Base-by-base conservation (phyloP, 345 rosid genomes). In the Stellera chamaejasme region DNA sequence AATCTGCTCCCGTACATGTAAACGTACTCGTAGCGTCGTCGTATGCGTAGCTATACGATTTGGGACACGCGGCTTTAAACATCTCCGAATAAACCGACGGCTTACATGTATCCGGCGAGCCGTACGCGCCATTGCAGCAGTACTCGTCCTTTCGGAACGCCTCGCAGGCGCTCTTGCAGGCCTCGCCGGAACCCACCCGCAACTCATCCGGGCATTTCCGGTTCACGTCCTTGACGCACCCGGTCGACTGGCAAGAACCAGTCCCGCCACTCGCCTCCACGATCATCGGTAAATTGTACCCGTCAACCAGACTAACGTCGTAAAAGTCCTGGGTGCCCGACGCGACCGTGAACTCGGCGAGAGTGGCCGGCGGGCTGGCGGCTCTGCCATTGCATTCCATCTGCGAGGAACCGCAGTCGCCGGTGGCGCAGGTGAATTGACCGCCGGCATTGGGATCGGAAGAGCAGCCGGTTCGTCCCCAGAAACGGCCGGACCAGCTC, bases 1-100 rank as follows among this genome's bases (percentile, higher is more conserved):
- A 87, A 61, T 79, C 82, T 12, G 81, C 79, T 43, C 72, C 76
- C 12, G 75, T 69, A 61, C 95, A 87, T 8, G 95, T 87, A 61
- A 83, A 87, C 54, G 95, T 87, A 45, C 95, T 83, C 0, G 91
- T 65, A 1, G 81, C 72, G 10, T 87, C 95, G 44, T 87, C 95
- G 4, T 81, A 87, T 8, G 91, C 91, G 46, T 83, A 87, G 75
- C 95, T 87, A 64, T 87, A 87, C 5, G 91, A 82, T 56, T 56
- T 73, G 0, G 90, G 95, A 50, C 95, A 87, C 0, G 82, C 84
- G 0, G 77, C 43, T 72, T 87, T 87, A 55, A 87, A 87, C 46
- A 71, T 74, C 64, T 64, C 76, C 7, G 95, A 76, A 55, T 79
- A 87, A 19, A 79, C 67, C 0, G 88, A 77, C 26, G 95, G 86